Evolutionary conservation across 805 yeast genomes (phyloP), one percentile per base, ranked within the genome.

Genomic region (Metschnikowia similis): DNA sequence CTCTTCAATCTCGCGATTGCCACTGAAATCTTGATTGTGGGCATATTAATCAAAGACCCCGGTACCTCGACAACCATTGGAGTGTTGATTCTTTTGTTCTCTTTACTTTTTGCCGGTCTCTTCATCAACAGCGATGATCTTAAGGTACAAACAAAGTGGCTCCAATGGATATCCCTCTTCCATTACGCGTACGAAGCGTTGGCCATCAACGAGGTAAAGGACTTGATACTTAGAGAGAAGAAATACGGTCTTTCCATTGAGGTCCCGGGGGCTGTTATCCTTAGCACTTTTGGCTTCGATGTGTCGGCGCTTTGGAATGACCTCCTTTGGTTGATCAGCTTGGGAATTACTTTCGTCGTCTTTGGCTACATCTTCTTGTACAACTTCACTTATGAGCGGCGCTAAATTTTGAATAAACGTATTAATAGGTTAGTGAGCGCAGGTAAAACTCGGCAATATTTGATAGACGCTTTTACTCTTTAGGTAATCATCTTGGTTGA

Each of bases 191-290:
- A 92, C 65, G 99, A 94, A 65, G 89, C 97, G 0, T 72, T 94
- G 56, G 77, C 90, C 3, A 91, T 94, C 48, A 94, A 94, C 66
- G 99, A 94, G 64, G 98, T 92, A 8, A 87, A 85, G 61, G 87
- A 89, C 34, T 76, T 94, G 63, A 83, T 89, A 11, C 75, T 94
- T 59, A 82, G 81, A 55, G 99, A 94, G 64, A 84, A 82, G 64
- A 94, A 94, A 68, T 92, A 85, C 62, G 99, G 99, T 0, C 76
- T 94, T 39, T 87, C 91, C 41, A 92, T 94, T 59, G 96, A 90
- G 66, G 95, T 94, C 13, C 99, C 99, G 0, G 99, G 99, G 9
- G 98, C 99, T 2, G 95, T 96, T 1, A 94, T 94, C 49, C 76
- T 94, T 58, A 87, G 96, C 57, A 89, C 98, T 0, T 94, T 94